Base-by-base conservation (phyloP, 2,329 filamentous ascomycete species). In the Aspergillus felis region DNA sequence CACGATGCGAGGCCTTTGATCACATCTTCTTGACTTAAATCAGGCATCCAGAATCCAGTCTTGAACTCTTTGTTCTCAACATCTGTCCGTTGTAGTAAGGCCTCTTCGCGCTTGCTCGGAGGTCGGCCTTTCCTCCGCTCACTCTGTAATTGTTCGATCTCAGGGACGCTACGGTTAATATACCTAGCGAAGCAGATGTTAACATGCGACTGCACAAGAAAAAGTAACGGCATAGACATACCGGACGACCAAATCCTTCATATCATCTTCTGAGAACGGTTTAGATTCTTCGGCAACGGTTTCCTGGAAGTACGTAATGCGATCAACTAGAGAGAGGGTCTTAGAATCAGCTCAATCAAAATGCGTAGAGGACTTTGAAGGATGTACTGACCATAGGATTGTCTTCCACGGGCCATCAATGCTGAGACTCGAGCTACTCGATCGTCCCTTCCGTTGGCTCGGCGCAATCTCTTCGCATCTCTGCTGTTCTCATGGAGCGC, bases 401-500 rank as follows among this genome's bases (percentile, higher is more conserved):
- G 84, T 71, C 96, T 91, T 61, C 84, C 85, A 74, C 88, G 94
- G 66, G 83, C 83, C 67, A 90, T 84, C 41, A 86, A 80, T n/a
- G 84, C 78, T 24, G 86, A 83, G 56, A 92, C 79, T 71, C 88
- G 89, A 64, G 86, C 85, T 38, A 99, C 81, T 71, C 90, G 90
- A 67, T 94, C 88, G 68, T 97, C 92, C 74, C 94, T 84, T 62
- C 87, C 83, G 60, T 85, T 84, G 22, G 94, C 94, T 67, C 87
- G 84, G 72, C 91, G 88, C 61, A 97, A 79, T 53, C 91, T 85
- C 69, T 88, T 85, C 3, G 92, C 90, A 79, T 97, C 91, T 64
- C 94, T 84, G 59, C 92, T 96, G 72, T 91, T 91, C 74, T 92
- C 89, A 70, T 97, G 93, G 24, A 97, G 82, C 12, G 88, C 82